Conservation (phyloP, 257 asterid genomes). For the Oldenlandia corymbosa region DNA sequence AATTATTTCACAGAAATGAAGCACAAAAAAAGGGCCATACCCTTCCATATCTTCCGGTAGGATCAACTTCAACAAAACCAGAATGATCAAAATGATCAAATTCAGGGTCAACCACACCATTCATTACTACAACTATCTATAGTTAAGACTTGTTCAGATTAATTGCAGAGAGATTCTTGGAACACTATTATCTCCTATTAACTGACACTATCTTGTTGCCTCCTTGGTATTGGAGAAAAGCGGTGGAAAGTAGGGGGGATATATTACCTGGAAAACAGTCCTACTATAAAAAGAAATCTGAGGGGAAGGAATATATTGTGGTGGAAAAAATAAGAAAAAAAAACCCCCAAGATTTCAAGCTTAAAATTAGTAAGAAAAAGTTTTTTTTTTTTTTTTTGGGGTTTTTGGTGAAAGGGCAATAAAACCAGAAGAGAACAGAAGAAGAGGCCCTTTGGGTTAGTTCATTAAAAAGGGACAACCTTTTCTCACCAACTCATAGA, state of each 20-base stretch:
- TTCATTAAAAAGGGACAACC: conserved; percentile 29
- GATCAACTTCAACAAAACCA: conserved; percentile 88
- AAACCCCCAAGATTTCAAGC: no score
- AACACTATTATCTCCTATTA: conserved; percentile 4
- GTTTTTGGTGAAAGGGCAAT: conserved; percentile 19
- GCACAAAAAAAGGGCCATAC: conserved; percentile 31
- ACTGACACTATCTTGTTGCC: conserved; percentile 11
- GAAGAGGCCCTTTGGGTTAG: conserved; percentile 35
- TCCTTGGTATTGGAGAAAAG: conserved; percentile 18
- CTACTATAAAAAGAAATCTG: conserved; percentile 20
- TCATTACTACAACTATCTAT: conserved; percentile 36
- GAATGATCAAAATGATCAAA: conserved; percentile 64
- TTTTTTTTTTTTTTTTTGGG: no score
- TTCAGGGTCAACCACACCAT: conserved; percentile 50
- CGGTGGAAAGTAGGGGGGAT: conserved; percentile 9
- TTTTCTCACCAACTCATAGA: conserved; percentile 27
- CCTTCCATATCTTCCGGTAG: conserved; percentile 95
- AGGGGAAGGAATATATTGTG: conserved; percentile 20
- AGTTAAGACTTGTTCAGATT: no score
- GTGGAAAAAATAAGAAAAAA: conserved; percentile 11
- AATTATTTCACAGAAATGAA: neutral
- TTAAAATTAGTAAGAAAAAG: conserved; percentile 6
- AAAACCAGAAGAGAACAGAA: neutral
- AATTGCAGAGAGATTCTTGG: conserved; percentile 1
- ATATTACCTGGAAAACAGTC: conserved; percentile 10